Conservation (phyloP, 495 filamentous ascomycete species). For the Penicillium taxi region DNA sequence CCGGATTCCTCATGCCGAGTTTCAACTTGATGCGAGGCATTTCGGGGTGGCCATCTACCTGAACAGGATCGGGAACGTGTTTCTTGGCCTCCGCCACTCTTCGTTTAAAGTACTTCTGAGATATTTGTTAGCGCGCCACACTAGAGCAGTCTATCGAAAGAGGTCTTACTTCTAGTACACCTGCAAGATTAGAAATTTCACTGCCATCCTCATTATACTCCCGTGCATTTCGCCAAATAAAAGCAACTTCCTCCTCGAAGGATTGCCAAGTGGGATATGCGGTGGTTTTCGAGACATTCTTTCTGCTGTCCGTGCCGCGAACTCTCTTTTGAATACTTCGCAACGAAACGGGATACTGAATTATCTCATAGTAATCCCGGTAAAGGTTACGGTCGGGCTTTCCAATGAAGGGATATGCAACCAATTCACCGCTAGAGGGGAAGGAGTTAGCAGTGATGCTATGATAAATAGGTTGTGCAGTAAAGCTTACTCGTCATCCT, state of each 20-base stretch:
- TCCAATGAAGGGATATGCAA: slow-evolving; percentile 25
- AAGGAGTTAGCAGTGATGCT: background rate
- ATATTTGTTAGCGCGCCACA: slow-evolving; percentile 14
- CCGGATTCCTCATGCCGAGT: slow-evolving; percentile 50
- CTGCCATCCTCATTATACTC: slow-evolving; percentile 87
- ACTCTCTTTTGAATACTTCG: slow-evolving; percentile 63
- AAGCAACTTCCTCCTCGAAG: slow-evolving; percentile 68
- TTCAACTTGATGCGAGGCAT: slow-evolving; percentile 57
- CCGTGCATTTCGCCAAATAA: slow-evolving; percentile 79
- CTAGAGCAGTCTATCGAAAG: background rate
- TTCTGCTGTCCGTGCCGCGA: slow-evolving; percentile 57
- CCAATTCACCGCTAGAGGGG: slow-evolving; percentile 19
- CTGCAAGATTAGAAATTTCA: slow-evolving; percentile 62
- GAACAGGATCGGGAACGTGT: slow-evolving; percentile 52
- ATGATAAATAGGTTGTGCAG: background rate
- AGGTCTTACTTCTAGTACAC: slow-evolving; percentile 60
- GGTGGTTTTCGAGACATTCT: slow-evolving; percentile 54
- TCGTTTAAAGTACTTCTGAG: slow-evolving; percentile 55
- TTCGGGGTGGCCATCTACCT: slow-evolving; percentile 47
- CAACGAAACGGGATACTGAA: slow-evolving; percentile 63
- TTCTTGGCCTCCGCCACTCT: slow-evolving; percentile 62
- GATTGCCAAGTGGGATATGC: slow-evolving; percentile 70
- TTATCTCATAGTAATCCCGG: slow-evolving; percentile 68
- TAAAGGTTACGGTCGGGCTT: slow-evolving; percentile 26
- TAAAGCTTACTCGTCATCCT: slow-evolving; percentile 50